These are phyloP conservation scores for Ambrosia trifida DNA, from an alignment of 129 eudicot genomes.

Conservation along the genomic window DNA sequence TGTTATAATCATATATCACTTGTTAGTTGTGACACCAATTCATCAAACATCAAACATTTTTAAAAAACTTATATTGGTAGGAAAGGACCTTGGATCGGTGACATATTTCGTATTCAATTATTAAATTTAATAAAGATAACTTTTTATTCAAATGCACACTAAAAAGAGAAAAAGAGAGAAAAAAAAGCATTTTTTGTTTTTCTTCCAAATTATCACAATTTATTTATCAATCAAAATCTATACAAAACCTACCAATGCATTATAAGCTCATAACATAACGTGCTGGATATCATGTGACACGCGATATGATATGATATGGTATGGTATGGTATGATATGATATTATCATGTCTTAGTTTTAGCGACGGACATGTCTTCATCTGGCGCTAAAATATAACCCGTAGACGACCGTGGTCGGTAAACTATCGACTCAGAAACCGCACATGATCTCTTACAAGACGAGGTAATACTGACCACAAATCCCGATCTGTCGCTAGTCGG, in stretches of 20 bases:
- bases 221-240: conserved; percentile 13
- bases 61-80: no score
- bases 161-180: conserved; percentile 12
- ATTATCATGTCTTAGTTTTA: conserved; percentile 23
- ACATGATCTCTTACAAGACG: conserved; percentile 36
- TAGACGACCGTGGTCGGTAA: conserved; percentile 20
- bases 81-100: no score
- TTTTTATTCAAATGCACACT: conserved; percentile 12
- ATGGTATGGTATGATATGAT: background rate
- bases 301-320: no score
- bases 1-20: no score
- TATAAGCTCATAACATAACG: background rate
- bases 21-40: no score
- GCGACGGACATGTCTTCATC: background rate
- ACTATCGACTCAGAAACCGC: conserved; percentile 41
- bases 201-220: background rate
- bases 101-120: no score
- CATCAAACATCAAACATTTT: no score
- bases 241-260: conserved; percentile 3
- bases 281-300: no score
- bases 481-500: conserved; percentile 15
- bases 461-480: conserved; percentile 28
- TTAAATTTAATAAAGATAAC: no score
- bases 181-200: background rate
- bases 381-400: background rate